Evolutionary conservation across 2,329 filamentous ascomycete genomes (phyloP).

Genomic region (Ilyonectria destructans): DNA sequence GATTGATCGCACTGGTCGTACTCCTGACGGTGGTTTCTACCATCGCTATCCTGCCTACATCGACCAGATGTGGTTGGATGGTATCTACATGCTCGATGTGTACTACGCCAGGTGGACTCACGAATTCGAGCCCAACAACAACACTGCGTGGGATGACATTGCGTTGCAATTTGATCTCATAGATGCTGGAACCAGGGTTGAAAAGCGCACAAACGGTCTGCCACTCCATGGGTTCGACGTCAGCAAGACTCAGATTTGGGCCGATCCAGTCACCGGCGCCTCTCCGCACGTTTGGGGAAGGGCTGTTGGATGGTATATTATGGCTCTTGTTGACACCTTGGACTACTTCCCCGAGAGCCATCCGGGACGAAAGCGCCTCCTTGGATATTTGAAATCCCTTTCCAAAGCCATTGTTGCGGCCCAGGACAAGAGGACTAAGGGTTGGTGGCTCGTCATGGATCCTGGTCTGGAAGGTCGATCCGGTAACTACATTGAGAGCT

Average conservation of each 20-base stretch:
- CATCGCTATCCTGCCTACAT: constrained; percentile 46
- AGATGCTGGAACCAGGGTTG: constrained; percentile 22
- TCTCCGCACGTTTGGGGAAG: constrained; percentile 41
- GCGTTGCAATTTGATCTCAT: constrained; percentile 39
- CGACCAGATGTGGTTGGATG: constrained; percentile 44
- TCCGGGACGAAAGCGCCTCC: constrained; percentile 28
- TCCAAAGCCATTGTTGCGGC: constrained; percentile 34
- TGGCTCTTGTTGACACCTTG: constrained; percentile 39
- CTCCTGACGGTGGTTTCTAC: constrained; percentile 39
- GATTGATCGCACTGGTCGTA: constrained; percentile 38
- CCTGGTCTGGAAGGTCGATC: constrained; percentile 52
- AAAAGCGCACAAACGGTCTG: constrained; percentile 32
- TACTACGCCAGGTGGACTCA: constrained; percentile 42
- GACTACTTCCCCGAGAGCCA: constrained; percentile 40
- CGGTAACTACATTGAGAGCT: constrained; percentile 73
- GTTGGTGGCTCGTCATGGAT: constrained; percentile 72
- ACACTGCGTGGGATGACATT: constrained; percentile 42
- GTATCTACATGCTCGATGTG: constrained; percentile 42
- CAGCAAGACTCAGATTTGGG: constrained; percentile 40
- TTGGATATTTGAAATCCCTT: constrained; percentile 32
- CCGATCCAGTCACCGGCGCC: constrained; percentile 39
- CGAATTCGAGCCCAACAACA: constrained; percentile 39
- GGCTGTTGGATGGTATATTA: constrained; percentile 42
- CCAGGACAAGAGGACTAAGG: constrained; percentile 35
- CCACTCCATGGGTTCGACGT: constrained; percentile 38